Evolutionary conservation across 1,284 basidiomycete species (phyloP).

Genomic region (Neonothopanus nambi): DNA sequence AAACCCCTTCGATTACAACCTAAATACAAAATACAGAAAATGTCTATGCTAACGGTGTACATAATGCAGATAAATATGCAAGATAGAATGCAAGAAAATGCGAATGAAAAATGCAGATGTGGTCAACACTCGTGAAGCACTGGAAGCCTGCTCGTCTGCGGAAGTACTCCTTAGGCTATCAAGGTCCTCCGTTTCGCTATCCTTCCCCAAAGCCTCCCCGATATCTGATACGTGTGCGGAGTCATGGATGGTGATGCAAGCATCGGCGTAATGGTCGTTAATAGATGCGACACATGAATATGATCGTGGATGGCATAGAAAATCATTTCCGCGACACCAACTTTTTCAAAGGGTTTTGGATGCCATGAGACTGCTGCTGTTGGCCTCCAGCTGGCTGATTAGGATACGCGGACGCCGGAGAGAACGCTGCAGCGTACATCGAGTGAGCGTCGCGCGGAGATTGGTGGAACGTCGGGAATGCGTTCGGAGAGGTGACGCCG

Average conservation of each 20-base stretch:
- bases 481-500: slow-evolving; percentile 58
- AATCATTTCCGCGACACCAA: slow-evolving; percentile 31
- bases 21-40: not conserved
- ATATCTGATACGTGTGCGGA: too few relatives aligned
- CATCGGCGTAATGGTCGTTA: not conserved
- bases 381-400: slow-evolving; percentile 9
- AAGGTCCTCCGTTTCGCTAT: too few relatives aligned
- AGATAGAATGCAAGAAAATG: not conserved
- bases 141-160: too few relatives aligned
- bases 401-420: slow-evolving; percentile 23
- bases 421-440: slow-evolving; percentile 60
- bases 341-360: slow-evolving; percentile 35
- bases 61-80: not conserved
- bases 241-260: not conserved
- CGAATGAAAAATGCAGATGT: too few relatives aligned
- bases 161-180: too few relatives aligned
- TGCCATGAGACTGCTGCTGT: slow-evolving; percentile 26
- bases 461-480: slow-evolving; percentile 63
- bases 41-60: not conserved
- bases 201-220: too few relatives aligned
- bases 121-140: too few relatives aligned
- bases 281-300: not conserved
- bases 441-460: slow-evolving; percentile 65
- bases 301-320: not conserved
- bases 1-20: not conserved